Evolutionary conservation across 192 early-diverging fungal species (phyloP).

Genomic region (Allomyces javanicus): DNA sequence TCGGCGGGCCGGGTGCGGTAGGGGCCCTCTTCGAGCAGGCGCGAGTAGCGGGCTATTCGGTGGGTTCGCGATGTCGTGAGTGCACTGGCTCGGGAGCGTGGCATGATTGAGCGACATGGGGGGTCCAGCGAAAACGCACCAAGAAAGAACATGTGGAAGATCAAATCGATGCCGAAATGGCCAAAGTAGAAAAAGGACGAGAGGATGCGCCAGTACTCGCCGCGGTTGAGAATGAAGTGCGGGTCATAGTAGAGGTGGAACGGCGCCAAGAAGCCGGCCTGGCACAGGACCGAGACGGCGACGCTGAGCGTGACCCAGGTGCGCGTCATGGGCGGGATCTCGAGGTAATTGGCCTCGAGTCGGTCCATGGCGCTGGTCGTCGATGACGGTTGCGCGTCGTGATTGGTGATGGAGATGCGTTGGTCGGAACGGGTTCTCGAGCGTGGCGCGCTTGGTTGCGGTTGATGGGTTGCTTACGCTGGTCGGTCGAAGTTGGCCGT

Average conservation of each 20-base stretch:
- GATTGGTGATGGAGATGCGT: too few species aligned
- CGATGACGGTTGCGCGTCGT: too few species aligned
- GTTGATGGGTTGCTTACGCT: too few species aligned
- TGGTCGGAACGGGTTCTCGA: too few species aligned
- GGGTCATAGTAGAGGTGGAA: conserved; percentile 69
- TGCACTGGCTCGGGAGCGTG: neutral
- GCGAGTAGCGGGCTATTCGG: conserved; percentile 45
- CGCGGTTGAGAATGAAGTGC: conserved; percentile 39
- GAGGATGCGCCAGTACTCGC: conserved; percentile 76
- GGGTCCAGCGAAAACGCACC: neutral
- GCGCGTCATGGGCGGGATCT: conserved; percentile 69
- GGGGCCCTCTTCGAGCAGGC: conserved; percentile 85
- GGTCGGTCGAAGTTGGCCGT: too few species aligned
- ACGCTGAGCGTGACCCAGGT: conserved; percentile 65
- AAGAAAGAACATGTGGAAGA: conserved; percentile 64
- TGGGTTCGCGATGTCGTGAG: neutral
- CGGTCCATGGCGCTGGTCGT: neutral
- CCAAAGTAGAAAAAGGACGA: conserved; percentile 94
- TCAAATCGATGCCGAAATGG: conserved; percentile 65
- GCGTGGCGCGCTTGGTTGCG: too few species aligned
- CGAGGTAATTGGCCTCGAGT: conserved; percentile 75
- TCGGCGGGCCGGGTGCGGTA: conserved; percentile 77
- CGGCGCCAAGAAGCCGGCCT: conserved; percentile 59
- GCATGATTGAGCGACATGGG: neutral
- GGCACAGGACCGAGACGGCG: conserved; percentile 29